Base-by-base conservation (phyloP, 192 early-diverging fungal species). In the Umbelopsis vinacea region DNA sequence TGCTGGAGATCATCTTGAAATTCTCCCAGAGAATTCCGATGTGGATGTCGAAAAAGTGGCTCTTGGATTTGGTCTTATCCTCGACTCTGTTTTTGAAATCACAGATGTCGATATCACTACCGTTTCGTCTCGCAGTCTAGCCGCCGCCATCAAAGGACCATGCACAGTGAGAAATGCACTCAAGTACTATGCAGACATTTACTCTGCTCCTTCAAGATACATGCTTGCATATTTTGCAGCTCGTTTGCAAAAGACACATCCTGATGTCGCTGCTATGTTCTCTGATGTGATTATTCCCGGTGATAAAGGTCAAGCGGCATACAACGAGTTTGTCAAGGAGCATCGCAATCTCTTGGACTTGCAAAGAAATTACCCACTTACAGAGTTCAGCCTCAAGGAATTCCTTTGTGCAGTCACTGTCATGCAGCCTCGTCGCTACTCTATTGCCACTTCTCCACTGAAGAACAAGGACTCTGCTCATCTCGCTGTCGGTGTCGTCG, bases 341-440 rank as follows among this genome's bases (percentile, higher is more conserved):
- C 35, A 86, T 43, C 78, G 85, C 19, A 87, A 81, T 22, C 29
- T 87, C 4, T 54, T 87, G 45, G 86, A 87, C 40, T 67, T 87
- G 6, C 78, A 85, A 60, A 66, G 52, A 29, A 71, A 73, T 4
- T 84, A 71, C 54, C 81, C 83, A n/a, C 77, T 82, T 12, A 83
- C 68, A 6, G 52, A 70, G 21, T 29, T 87, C 3, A 60, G 71
- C 15, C 57, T 87, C 8, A 71, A 33, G 1, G 86, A 87, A 54
- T 82, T 87, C 45, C 35, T 87, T 35, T 55, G 79, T 21, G 57
- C 74, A 17, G 76, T 78, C 6, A 35, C 66, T 12, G 76, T 74
- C 6, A 86, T 95, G 50, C 86, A 86, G 66, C 95, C 97, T 29
- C 91, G 97, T 47, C 90, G 91, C 53, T 98, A 97, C 78, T 97